Base-by-base conservation (phyloP, 345 rosid species). In the Boechera divaricarpa region DNA sequence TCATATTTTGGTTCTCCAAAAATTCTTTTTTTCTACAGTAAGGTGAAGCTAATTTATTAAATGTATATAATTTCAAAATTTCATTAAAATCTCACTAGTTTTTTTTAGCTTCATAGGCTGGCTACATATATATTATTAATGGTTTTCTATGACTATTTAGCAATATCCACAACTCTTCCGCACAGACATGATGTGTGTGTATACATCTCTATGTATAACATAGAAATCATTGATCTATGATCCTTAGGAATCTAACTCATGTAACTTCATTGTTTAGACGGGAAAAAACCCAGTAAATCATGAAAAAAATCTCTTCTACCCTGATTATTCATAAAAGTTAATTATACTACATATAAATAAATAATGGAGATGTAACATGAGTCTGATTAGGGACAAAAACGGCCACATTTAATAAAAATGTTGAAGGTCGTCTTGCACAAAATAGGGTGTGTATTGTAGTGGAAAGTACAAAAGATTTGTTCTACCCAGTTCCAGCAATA, bases 381-480 rank as follows among this genome's bases (percentile, higher is more conserved):
- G 55, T 71, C 6, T 77, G 67, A 78, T 66, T 47, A 57, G 33
- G 39, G 63, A 51, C 63, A 72, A 71, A 39, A 48, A 10, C 8
- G n/a, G 41, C 10, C 61, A 72, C 77, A 42, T 41, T 66, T 39
- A 65, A 56, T 63, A 26, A 9, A 28, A 56, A 41, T 33, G 31
- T 0, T 35, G 53, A 73, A 73, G 82, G 82, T 79, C 74, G 1
- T 69, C 24, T 79, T 79, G 74, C 82, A 79, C 70, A 73, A 79
- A 78, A 42, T 53, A 33, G 53, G 82, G 60, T 39, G n/a, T 39
- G 78, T 73, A 45, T 18, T 53, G 77, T 73, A 58, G 74, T 73
- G 61, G 53, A 79, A 53, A 73, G 82, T 73, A 79, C 82, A 44
- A 16, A 8, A 55, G 54, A 73, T 67, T 79, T 67, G 82, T 79